These are phyloP conservation scores for Chaetomiaceae sp. DNA, from an alignment of 2,329 filamentous ascomycete species.

Conservation along the genomic window DNA sequence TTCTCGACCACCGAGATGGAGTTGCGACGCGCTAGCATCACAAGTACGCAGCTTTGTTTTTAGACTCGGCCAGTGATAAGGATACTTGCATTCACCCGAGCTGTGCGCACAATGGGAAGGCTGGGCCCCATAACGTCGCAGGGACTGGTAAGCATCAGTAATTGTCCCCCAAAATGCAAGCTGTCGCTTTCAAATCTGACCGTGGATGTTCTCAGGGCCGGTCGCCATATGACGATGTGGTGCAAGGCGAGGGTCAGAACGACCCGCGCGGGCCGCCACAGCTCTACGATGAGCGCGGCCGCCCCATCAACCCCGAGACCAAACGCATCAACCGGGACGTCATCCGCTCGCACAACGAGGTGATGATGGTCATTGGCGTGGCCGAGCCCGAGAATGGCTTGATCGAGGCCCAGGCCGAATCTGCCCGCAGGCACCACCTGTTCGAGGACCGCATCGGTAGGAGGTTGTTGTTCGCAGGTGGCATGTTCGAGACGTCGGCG, in stretches of 20 bases:
- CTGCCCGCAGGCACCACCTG: slow-evolving; percentile 38
- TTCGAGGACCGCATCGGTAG: slow-evolving; percentile 44
- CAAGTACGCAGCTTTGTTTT: no score
- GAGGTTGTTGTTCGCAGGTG: slow-evolving; percentile 32
- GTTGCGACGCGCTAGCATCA: no score
- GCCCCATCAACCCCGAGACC: slow-evolving; percentile 49
- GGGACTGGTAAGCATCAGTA: slow-evolving; percentile 43
- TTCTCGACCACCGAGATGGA: no score
- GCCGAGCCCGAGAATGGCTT: slow-evolving; percentile 49
- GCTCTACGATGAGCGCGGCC: slow-evolving; percentile 49
- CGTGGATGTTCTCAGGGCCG: slow-evolving; percentile 39
- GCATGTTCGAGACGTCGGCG: slow-evolving; percentile 35
- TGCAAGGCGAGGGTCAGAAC: slow-evolving; percentile 42
- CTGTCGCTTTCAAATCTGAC: background rate
- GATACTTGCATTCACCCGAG: no score
- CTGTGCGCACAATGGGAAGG: slow-evolving; percentile 41
- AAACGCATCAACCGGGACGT: slow-evolving; percentile 51
- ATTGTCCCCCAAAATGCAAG: background rate
- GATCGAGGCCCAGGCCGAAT: slow-evolving; percentile 33
- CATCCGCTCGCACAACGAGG: slow-evolving; percentile 56
- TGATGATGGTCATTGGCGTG: slow-evolving; percentile 57
- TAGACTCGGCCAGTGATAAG: no score
- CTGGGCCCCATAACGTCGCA: slow-evolving; percentile 51
- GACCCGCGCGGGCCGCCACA: slow-evolving; percentile 39
- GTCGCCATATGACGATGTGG: slow-evolving; percentile 54